Percentiles rank a stretch among this genome's conserved stretches.
These are phyloP conservation scores for Cryptosporidium bovis DNA, from an alignment of 169 alveolate species.

Conservation along the genomic window DNA sequence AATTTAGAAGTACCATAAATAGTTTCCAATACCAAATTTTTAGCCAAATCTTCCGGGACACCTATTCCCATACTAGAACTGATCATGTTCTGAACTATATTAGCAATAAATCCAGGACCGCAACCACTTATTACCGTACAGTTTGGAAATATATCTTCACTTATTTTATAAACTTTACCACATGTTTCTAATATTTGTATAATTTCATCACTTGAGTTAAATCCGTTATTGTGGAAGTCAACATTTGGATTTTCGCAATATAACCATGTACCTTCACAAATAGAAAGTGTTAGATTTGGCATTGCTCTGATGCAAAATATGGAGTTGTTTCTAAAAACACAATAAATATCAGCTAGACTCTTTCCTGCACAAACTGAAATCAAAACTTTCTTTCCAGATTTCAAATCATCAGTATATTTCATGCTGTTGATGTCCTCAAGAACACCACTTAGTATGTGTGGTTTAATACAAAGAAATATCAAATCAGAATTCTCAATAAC, in stretches of 20 bases:
- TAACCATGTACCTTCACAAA: constrained; percentile 62
- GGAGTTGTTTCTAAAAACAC: background rate
- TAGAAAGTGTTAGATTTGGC: constrained; percentile 58
- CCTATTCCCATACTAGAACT: constrained; percentile 32
- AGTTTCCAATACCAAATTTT: constrained; percentile 25
- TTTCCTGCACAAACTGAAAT: constrained; percentile 74
- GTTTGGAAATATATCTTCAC: constrained; percentile 33
- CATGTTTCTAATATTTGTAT: constrained; percentile 29
- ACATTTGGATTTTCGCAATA: constrained; percentile 52
- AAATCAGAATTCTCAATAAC: constrained; percentile 22
- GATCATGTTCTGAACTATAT: constrained; percentile 33
- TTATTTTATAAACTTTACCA: constrained; percentile 43
- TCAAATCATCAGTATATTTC: constrained; percentile 1
- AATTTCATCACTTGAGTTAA: constrained; percentile 1
- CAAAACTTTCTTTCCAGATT: constrained; percentile 40
- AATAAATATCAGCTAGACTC: constrained; percentile 22
- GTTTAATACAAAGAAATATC: constrained; percentile 58
- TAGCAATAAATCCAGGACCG: constrained; percentile 61
- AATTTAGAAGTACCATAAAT: constrained; percentile 70
- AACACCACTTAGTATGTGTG: constrained; percentile 25
- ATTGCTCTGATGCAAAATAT: constrained; percentile 52
- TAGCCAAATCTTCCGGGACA: constrained; percentile 39
- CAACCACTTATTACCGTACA: constrained; percentile 70
- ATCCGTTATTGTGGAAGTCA: background rate
- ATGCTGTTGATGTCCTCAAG: background rate